Conservation (phyloP, 768 basidiomycete genomes). For the Obba rivulosa region DNA sequence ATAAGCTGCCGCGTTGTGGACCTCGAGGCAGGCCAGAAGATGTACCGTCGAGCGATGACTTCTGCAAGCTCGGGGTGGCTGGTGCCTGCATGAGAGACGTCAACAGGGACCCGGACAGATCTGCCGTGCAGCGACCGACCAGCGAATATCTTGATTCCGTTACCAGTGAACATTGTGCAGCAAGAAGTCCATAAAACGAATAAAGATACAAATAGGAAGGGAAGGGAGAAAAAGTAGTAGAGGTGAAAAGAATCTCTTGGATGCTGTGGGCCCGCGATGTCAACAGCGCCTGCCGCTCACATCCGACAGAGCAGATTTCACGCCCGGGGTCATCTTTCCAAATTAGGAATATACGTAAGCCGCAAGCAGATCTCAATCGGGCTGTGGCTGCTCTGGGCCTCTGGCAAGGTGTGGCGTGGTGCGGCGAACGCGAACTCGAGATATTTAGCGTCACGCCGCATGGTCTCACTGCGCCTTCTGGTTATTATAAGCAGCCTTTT, state of each 20-base stretch:
- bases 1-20: too few species aligned
- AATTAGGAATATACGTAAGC: background rate
- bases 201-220: conserved; percentile 20
- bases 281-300: too few species aligned
- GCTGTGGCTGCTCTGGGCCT: background rate
- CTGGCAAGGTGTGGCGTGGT: background rate
- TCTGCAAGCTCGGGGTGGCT: conserved; percentile 95
- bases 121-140: conserved; percentile 25
- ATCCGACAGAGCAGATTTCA: background rate
- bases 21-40: conserved; percentile 2
- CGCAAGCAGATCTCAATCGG: background rate
- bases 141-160: conserved; percentile 54
- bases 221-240: conserved; percentile 5
- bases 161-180: conserved; percentile 49
- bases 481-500: too few species aligned
- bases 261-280: background rate
- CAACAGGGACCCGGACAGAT: conserved; percentile 4
- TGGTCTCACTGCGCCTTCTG: too few species aligned
- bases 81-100: conserved; percentile 52
- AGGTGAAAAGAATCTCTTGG: background rate
- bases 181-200: conserved; percentile 25
- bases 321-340: background rate
- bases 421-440: too few species aligned
- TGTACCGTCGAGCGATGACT: conserved; percentile 87
- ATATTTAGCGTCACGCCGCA: too few species aligned